Percentiles rank a stretch among this genome's conserved stretches.
Conservation (phyloP, 2,329 filamentous ascomycete species). For the Fusarium citri region DNA sequence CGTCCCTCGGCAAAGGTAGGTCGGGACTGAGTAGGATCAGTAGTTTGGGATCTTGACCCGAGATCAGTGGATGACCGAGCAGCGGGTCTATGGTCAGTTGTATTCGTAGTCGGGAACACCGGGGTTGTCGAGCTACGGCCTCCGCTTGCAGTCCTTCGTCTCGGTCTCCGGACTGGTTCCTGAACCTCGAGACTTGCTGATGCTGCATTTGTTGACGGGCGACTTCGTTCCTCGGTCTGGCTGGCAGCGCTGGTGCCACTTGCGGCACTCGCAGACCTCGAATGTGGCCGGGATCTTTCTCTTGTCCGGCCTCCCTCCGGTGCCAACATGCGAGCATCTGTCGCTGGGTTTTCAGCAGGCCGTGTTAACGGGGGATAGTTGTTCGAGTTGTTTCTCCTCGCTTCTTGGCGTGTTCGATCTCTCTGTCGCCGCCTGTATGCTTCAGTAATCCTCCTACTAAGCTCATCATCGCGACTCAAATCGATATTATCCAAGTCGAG, state of each 20-base stretch:
- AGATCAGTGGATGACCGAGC: slow-evolving; percentile 76
- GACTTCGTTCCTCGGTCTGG: slow-evolving; percentile 60
- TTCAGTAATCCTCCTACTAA: slow-evolving; percentile 90
- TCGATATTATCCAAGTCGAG: slow-evolving; percentile 91
- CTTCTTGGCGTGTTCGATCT: slow-evolving; percentile 65
- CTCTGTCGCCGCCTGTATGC: slow-evolving; percentile 83
- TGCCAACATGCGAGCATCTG: slow-evolving; percentile 47
- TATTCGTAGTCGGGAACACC: slow-evolving; percentile 54
- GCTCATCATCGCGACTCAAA: slow-evolving; percentile 84
- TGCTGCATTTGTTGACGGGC: slow-evolving; percentile 57
- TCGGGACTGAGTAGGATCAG: slow-evolving; percentile 53
- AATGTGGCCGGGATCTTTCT: slow-evolving; percentile 56
- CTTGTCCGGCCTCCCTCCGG: slow-evolving; percentile 44
- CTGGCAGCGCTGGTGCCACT: slow-evolving; percentile 56
- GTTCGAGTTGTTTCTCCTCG: slow-evolving; percentile 57
- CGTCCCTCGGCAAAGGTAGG: slow-evolving; percentile 57
- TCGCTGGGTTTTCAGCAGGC: slow-evolving; percentile 32
- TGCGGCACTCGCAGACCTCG: slow-evolving; percentile 59
- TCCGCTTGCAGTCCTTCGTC: slow-evolving; percentile 65
- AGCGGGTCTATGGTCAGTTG: slow-evolving; percentile 61
- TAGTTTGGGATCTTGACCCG: slow-evolving; percentile 55
- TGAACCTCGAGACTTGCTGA: slow-evolving; percentile 49
- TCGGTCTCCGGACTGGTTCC: slow-evolving; percentile 47
- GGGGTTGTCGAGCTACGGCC: slow-evolving; percentile 67
- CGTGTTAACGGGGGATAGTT: slow-evolving; percentile 53